Evolutionary conservation across 352 stramenopile species (phyloP), one percentile per base, ranked within the genome.

Genomic region (Phytophthora ramorum): DNA sequence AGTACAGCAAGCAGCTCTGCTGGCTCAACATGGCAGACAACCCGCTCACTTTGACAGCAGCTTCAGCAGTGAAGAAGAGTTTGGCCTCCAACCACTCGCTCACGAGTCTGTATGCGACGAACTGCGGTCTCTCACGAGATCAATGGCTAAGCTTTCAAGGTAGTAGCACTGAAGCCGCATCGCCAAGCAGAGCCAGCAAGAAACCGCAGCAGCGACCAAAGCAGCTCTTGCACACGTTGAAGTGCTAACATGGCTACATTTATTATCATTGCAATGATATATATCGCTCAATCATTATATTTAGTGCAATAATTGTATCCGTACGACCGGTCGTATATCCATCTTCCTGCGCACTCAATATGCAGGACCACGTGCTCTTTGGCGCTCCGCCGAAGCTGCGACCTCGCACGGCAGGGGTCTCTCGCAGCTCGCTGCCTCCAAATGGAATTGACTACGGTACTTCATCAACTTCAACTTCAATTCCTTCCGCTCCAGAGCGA

Each of bases 361-460:
- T 85, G 71, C 50, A 66, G 26, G 76, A 84, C 47, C 83, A 89
- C 17, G 56, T 78, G 58, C 76, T 66, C 28, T 86, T 90, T 49
- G 82, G 82, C 0, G 76, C 72, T 16, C 68, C 79, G 10, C 76
- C 74, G 10, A 88, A 80, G 43, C 55, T 89, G 40, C 76, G 79
- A 28, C 78, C 79, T 35, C 78, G 82, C 1, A 87, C 82, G 2
- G 78, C 78, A 0, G 76, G 76, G 7, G 49, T 60, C 1, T 76
- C 56, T 6, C 63, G 68, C 20, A 66, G 40, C 16, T 61, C 35
- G 17, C n/a, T 73, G 12, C 52, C 49, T 10, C 13, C 30, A n/a
- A 49, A 49, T 51, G 44, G 2, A 0, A 17, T 55, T 16, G 48
- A 56, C 66, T 62, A 46, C 14, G 32, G 16, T 26, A 46, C 44